Evolutionary conservation across 306 rosid species (phyloP).

Genomic region (Styphnolobium japonicum): DNA sequence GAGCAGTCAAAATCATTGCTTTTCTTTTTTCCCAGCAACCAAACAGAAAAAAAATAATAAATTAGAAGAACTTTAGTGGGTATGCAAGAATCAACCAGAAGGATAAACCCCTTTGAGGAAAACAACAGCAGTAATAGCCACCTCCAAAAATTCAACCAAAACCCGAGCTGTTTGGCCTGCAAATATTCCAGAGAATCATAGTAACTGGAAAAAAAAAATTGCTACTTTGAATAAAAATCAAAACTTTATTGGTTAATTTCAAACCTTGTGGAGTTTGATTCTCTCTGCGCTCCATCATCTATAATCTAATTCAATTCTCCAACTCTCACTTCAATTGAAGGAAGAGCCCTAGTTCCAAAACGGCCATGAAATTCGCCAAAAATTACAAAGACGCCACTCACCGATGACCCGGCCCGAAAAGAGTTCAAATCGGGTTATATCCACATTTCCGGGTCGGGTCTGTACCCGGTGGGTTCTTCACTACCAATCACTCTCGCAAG

Average conservation of each 20-base stretch:
- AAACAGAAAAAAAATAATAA: neutral
- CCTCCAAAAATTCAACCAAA: conserved; percentile 82
- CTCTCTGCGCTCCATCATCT: conserved; percentile 58
- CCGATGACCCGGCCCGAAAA: neutral
- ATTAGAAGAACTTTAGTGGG: neutral
- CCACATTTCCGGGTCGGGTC: neutral
- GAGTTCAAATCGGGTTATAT: neutral
- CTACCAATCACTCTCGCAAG: neutral
- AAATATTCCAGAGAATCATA: neutral
- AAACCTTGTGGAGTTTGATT: conserved; percentile 61
- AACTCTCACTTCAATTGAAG: neutral
- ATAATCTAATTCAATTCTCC: neutral
- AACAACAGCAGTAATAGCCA: conserved; percentile 68
- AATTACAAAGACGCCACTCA: neutral
- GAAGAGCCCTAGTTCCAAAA: neutral
- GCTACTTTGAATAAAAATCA: neutral
- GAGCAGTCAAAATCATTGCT: neutral
- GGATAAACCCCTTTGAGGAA: conserved; percentile 87
- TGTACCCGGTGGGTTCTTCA: neutral
- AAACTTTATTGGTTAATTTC: neutral
- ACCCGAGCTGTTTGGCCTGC: conserved; percentile 60
- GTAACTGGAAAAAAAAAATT: neutral
- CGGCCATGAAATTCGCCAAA: neutral
- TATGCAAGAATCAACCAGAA: conserved; percentile 51
- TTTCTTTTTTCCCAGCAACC: conserved; percentile 20